These are phyloP conservation scores for Saccharomycopsis crataegensis DNA, from an alignment of 1,139 yeast species.

Conservation along the genomic window DNA sequence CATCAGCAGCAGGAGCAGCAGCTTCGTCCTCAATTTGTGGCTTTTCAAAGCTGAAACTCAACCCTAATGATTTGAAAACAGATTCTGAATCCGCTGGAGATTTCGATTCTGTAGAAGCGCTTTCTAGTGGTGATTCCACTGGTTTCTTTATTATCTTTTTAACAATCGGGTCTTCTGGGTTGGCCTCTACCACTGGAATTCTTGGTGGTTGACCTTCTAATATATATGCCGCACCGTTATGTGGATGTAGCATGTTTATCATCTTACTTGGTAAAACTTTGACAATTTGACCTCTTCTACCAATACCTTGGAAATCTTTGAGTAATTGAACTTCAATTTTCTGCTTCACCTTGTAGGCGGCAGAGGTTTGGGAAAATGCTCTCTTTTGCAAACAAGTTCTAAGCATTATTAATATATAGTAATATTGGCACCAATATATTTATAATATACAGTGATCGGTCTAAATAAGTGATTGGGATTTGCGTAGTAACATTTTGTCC, in stretches of 20 bases:
- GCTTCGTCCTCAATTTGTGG: not conserved
- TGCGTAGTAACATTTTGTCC: too few relatives aligned
- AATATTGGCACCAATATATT: not conserved
- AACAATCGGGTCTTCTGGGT: not conserved
- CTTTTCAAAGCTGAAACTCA: slow-evolving; percentile 3
- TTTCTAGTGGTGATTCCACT: not conserved
- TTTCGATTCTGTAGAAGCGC: not conserved
- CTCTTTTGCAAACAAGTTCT: slow-evolving; percentile 4
- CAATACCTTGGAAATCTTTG: slow-evolving; percentile 51
- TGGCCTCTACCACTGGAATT: slow-evolving; percentile 48
- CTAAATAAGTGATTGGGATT: not conserved
- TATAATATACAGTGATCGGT: not conserved
- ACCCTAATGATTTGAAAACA: not conserved
- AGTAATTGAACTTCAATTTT: slow-evolving; percentile 66
- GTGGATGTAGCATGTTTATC: slow-evolving; percentile 69
- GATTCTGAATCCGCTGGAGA: not conserved
- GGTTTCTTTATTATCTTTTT: not conserved
- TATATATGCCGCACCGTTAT: slow-evolving; percentile 68
- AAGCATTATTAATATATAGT: not conserved
- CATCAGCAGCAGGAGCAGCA: not conserved
- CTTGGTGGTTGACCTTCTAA: slow-evolving; percentile 46
- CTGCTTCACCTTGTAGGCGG: slow-evolving; percentile 25
- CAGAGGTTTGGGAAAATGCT: not conserved
- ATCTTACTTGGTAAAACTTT: slow-evolving; percentile 75
- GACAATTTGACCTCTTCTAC: slow-evolving; percentile 64